Evolutionary conservation across 495 filamentous ascomycete genomes (phyloP), one percentile per base, ranked within the genome.

Genomic region (Clavariopsis aquatica): DNA sequence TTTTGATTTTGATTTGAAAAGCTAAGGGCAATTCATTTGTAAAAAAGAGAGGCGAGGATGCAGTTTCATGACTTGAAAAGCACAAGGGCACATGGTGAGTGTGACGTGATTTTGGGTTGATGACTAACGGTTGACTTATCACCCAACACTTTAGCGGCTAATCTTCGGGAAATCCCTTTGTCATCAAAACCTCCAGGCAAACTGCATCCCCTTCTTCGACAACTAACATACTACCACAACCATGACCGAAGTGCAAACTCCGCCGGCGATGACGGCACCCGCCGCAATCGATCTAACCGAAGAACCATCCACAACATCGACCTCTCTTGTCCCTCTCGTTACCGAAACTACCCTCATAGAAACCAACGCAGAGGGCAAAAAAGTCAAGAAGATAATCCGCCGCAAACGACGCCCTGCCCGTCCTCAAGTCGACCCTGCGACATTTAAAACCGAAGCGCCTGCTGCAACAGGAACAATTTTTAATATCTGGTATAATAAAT

Each of bases 381-480:
- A 87, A 72, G 82, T 85, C 51, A 85, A 87, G 49, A 84, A 86
- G 54, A 77, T 80, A 57, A 70, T 76, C 49, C 89, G 88, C 75
- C 88, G 87, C 73, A 82, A 82, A 53, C 80, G 88, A 15, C 85
- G 89, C 1, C 89, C 89, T 52, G 86, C 87, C 1, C 81, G 84
- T 2, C 82, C 84, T 0, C 86, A 97, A 77, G 86, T 96, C 63
- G 95, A 98, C 70, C 85, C 93, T 1, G 82, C 86, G 8, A 84
- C 85, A n/a, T 81, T 95, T 72, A 88, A 85, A 73, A 85, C 85
- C 52, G 89, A 95, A 63, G 88, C 87, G 1, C 90, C 93, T 1
- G 88, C 89, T 2, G 93, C 96, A 68, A 96, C 93, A 0, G 94
- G 94, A 43, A 93, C 89, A 0, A 87, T 90, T 54, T 98, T 93